phyloP scores from a whole-genome alignment of 2,329 filamentous ascomycete species.

The Endocalyx cinctus region DNA sequence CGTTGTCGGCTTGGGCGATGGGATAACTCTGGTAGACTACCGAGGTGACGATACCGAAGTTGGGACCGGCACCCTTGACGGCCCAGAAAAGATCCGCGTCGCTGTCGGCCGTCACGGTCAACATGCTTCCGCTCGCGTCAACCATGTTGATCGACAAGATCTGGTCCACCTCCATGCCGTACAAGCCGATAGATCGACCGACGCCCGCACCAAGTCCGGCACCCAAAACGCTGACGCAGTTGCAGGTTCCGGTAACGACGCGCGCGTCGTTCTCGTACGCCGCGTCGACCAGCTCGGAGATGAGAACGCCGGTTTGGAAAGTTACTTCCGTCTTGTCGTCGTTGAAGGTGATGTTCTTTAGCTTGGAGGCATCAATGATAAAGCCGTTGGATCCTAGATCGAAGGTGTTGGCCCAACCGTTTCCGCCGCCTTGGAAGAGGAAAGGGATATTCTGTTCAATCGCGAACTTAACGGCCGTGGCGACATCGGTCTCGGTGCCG shows the following conservation, averaged over 20 bases:
- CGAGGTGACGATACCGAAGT: conserved; percentile 45
- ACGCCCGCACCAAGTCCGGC: conserved; percentile 17
- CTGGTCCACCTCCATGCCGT: conserved; percentile 26
- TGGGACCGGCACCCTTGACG: conserved; percentile 44
- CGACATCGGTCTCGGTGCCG: conserved; percentile 11
- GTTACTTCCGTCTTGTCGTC: conserved; percentile 15
- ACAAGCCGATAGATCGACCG: conserved; percentile 12
- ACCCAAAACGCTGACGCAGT: conserved; percentile 20
- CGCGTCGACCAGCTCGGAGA: conserved; percentile 15
- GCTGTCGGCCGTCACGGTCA: conserved; percentile 17
- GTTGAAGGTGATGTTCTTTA: conserved; percentile 17
- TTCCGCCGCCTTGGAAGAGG: conserved; percentile 18
- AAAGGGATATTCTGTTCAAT: conserved; percentile 14
- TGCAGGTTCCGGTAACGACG: conserved; percentile 20
- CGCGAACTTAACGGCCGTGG: conserved; percentile 8
- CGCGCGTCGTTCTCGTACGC: conserved; percentile 17
- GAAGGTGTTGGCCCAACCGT: conserved; percentile 20
- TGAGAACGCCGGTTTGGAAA: conserved; percentile 18
- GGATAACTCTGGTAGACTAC: conserved; percentile 37
- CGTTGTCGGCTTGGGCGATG: conserved; percentile 23
- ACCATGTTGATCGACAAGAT: conserved; percentile 27
- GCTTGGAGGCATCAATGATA: conserved; percentile 17
- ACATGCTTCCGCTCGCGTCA: conserved; percentile 17
- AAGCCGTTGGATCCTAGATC: conserved; percentile 12
- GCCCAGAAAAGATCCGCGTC: conserved; percentile 43